Percentiles rank a stretch among this genome's conserved stretches.
These are phyloP conservation scores for Trichosporon asahii DNA, from an alignment of 1,284 basidiomycete genomes.

Conservation along the genomic window DNA sequence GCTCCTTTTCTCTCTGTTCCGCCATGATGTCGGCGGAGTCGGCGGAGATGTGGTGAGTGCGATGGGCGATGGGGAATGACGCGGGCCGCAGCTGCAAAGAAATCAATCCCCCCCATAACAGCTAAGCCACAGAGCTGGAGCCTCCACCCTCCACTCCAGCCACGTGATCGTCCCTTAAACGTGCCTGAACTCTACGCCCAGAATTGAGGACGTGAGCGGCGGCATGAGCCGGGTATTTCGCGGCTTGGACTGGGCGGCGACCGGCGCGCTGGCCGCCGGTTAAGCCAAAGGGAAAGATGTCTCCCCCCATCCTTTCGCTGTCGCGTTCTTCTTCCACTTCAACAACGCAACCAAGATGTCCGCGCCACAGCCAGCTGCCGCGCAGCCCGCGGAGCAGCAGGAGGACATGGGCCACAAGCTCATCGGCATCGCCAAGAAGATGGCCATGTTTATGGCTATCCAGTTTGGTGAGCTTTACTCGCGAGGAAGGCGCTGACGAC, in stretches of 20 bases:
- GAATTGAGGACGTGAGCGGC: slow-evolving; percentile 8
- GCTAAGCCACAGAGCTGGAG: neutral
- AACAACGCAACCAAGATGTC: slow-evolving; percentile 12
- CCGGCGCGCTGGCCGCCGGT: neutral
- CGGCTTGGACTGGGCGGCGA: neutral
- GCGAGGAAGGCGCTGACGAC: slow-evolving; percentile 7
- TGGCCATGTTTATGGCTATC: slow-evolving; percentile 38
- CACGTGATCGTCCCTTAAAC: neutral
- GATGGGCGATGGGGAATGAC: neutral
- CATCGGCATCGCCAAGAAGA: slow-evolving; percentile 22
- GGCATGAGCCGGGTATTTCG: slow-evolving; percentile 5
- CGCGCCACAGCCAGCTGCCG: slow-evolving; percentile 15
- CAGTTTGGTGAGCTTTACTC: slow-evolving; percentile 40
- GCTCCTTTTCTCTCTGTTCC: slow-evolving; percentile 10
- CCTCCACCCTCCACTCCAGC: neutral
- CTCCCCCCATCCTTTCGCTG: neutral
- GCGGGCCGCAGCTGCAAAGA: neutral
- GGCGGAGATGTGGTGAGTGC: neutral
- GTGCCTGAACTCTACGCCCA: slow-evolving; percentile 1
- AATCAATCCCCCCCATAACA: neutral
- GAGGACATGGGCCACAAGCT: slow-evolving; percentile 24
- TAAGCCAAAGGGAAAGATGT: neutral
- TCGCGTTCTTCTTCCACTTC: neutral
- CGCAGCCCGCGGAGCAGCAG: slow-evolving; percentile 18
- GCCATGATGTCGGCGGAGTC: neutral